A percentile compares a stretch with the other conserved stretches of the same genome.
These are phyloP conservation scores for Chrysosporium keratinophilum DNA, from an alignment of 2,329 filamentous ascomycete genomes.

Conservation along the genomic window DNA sequence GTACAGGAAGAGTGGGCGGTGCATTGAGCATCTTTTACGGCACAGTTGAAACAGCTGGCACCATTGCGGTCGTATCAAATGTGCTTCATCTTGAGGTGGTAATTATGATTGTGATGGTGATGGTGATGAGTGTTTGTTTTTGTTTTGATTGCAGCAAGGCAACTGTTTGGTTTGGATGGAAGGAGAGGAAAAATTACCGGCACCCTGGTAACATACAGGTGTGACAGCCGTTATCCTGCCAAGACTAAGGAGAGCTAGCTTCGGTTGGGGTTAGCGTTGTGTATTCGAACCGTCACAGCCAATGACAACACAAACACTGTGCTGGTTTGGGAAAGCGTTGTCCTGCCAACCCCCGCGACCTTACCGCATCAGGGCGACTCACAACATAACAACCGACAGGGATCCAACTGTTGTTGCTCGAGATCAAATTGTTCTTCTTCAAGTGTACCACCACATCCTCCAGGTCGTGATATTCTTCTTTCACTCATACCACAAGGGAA, in stretches of 20 bases:
- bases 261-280: background rate
- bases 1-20: background rate
- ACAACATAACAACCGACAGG: slow-evolving; percentile 31
- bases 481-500: background rate
- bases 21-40: too few relatives aligned
- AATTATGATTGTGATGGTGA: background rate
- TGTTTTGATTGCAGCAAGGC: slow-evolving; percentile 2
- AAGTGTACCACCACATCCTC: background rate
- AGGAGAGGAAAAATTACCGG: background rate
- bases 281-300: background rate
- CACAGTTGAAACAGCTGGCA: too few relatives aligned
- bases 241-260: background rate
- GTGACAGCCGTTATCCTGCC: background rate
- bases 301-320: slow-evolving; percentile 5
- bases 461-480: slow-evolving; percentile 3
- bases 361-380: slow-evolving; percentile 25
- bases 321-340: slow-evolving; percentile 22
- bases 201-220: background rate
- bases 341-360: slow-evolving; percentile 29
- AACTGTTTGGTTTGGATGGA: slow-evolving; percentile 2
- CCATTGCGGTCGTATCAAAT: too few relatives aligned
- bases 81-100: too few relatives aligned
- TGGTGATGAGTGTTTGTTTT: slow-evolving; percentile 4
- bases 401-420: background rate
- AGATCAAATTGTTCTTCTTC: background rate